Evolutionary conservation across 2,329 filamentous ascomycete genomes (phyloP).

Genomic region (Drechslerella coelobrocha): DNA sequence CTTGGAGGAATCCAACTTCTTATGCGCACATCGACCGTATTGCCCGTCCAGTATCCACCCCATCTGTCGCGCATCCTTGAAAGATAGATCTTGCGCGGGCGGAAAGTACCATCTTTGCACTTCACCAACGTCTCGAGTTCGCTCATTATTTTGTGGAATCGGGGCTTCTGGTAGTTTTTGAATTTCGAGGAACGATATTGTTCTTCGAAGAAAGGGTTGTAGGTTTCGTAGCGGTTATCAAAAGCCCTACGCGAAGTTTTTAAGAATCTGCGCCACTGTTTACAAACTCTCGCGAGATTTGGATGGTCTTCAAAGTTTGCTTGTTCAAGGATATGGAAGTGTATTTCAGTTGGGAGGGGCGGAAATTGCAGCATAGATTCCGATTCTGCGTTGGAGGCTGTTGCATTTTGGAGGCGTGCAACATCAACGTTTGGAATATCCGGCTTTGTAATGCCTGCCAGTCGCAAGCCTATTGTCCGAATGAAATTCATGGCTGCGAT

Average conservation of each 20-base stretch:
- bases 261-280: constrained; percentile 32
- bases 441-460: too few relatives aligned
- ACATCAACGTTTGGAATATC: neutral
- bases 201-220: constrained; percentile 22
- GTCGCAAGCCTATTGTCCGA: neutral
- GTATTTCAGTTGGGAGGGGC: constrained; percentile 24
- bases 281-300: constrained; percentile 16
- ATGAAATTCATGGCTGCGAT: neutral
- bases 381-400: constrained; percentile 17
- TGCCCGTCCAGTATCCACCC: constrained; percentile 12
- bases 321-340: constrained; percentile 29
- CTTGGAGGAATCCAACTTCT: constrained; percentile 11
- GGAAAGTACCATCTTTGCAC: constrained; percentile 11
- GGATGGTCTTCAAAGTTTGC: constrained; percentile 21
- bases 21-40: neutral
- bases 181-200: neutral
- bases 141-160: constrained; percentile 13
- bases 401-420: constrained; percentile 17
- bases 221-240: constrained; percentile 25
- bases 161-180: constrained; percentile 16
- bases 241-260: neutral
- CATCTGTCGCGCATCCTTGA: constrained; percentile 9
- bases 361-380: neutral
- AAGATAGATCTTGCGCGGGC: constrained; percentile 12
- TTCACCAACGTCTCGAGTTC: constrained; percentile 23